Percentiles rank a stretch among this genome's conserved stretches.
Conservation (phyloP, 1,284 basidiomycete genomes). For the Sporisorium graminicola region DNA sequence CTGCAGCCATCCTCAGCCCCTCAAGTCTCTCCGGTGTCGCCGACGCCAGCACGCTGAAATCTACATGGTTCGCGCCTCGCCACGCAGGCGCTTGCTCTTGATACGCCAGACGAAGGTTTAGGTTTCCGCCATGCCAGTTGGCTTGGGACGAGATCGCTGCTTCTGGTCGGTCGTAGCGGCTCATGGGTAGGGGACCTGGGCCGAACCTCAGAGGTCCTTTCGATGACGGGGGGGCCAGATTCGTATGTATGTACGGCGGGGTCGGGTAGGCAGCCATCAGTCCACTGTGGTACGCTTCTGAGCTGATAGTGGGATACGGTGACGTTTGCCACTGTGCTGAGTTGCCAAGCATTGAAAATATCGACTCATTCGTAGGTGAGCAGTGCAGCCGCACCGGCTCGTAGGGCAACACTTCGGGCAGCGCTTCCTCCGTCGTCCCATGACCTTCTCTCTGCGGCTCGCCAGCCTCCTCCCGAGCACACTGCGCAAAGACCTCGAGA, state of each 20-base stretch:
- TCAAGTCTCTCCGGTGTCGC: neutral
- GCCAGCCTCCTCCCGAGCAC: neutral
- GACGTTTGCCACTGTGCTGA: neutral
- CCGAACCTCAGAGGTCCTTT: neutral
- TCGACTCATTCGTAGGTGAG: neutral
- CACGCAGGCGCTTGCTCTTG: neutral
- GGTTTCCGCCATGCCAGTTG: neutral
- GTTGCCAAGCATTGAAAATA: neutral
- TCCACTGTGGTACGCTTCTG: neutral
- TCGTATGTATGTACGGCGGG: neutral
- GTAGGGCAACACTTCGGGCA: neutral
- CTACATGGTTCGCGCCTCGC: neutral
- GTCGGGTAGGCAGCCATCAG: neutral
- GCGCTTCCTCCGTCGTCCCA: neutral
- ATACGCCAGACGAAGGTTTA: neutral
- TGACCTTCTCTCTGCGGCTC: neutral
- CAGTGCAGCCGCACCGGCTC: neutral
- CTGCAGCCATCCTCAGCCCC: neutral
- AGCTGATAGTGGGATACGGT: neutral
- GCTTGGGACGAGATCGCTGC: neutral
- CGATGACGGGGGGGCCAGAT: neutral
- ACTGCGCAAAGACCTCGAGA: slow-evolving; percentile 9
- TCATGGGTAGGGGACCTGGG: neutral
- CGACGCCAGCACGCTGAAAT: neutral
- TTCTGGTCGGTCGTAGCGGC: neutral